Percentiles rank a stretch among this genome's conserved stretches.
phyloP scores from a whole-genome alignment of 257 asterid species.

The Solanum lycopersicoides region DNA sequence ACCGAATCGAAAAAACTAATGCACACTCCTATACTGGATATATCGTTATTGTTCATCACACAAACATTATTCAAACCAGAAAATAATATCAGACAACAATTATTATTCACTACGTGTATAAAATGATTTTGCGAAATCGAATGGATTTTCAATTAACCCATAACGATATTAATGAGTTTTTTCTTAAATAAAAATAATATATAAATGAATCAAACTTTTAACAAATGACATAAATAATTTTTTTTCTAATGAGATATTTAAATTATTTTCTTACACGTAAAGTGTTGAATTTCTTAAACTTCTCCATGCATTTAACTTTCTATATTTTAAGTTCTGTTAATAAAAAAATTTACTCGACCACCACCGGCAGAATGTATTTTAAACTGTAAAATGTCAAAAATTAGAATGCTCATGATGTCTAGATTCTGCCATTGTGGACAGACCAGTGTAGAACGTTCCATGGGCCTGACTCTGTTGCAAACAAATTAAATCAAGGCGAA shows the following conservation, averaged over 20 bases:
- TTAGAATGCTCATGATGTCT: not conserved
- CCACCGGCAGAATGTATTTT: not conserved
- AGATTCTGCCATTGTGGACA: not conserved
- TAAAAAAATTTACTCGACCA: too few species aligned
- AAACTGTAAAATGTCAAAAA: not conserved
- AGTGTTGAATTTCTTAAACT: not conserved
- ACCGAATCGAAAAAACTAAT: too few species aligned
- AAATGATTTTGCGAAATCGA: too few species aligned
- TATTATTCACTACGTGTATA: not conserved
- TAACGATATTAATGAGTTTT: not conserved
- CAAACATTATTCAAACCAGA: not conserved
- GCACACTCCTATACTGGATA: rapidly evolving
- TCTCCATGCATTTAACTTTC: too few species aligned
- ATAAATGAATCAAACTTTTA: too few species aligned
- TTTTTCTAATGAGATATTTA: too few species aligned
- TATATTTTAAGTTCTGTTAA: too few species aligned
- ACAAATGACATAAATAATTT: rapidly evolving
- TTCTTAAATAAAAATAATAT: too few species aligned
- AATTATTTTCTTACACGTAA: not conserved
- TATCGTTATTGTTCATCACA: not conserved
- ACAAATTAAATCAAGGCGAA: too few species aligned
- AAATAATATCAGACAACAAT: not conserved
- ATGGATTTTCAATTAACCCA: too few species aligned
- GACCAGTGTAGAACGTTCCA: not conserved
- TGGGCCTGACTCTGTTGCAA: not conserved